Percentiles rank a stretch among this genome's conserved stretches.
phyloP scores from a whole-genome alignment of 495 filamentous ascomycete species.

The Xylaria curta region DNA sequence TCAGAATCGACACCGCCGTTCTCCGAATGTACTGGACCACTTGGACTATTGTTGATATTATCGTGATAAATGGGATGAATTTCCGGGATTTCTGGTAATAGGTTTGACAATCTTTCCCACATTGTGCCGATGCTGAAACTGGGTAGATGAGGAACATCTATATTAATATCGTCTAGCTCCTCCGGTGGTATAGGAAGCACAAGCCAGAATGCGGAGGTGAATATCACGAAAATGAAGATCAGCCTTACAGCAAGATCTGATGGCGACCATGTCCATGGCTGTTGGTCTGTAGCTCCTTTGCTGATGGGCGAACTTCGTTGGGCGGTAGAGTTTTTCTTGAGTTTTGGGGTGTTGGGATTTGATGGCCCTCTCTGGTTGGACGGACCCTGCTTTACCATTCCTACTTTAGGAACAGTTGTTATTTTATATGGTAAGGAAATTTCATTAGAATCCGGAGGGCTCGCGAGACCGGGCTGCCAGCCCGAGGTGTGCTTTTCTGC shows the following conservation, averaged over 20 bases:
- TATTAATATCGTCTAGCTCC: not conserved
- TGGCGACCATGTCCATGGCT: not conserved
- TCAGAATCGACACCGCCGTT: slow-evolving; percentile 6
- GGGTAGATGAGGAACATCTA: not conserved
- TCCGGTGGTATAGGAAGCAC: slow-evolving; percentile 3
- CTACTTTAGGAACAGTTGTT: not conserved
- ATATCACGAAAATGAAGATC: not conserved
- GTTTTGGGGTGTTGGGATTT: not conserved
- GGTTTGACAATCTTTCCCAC: slow-evolving; percentile 23
- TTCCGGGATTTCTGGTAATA: slow-evolving; percentile 24
- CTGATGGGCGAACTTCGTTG: not conserved
- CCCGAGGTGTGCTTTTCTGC: no score
- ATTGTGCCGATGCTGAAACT: slow-evolving; percentile 15
- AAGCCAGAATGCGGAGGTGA: not conserved
- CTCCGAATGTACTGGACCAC: not conserved
- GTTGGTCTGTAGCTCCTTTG: not conserved
- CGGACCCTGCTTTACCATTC: not conserved
- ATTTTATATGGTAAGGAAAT: not conserved
- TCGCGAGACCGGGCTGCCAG: not conserved
- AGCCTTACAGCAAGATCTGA: not conserved
- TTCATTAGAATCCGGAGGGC: not conserved
- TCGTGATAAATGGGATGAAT: not conserved
- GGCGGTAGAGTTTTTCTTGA: not conserved
- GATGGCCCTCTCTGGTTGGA: not conserved
- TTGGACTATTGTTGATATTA: not conserved